Base-by-base conservation (phyloP, 495 filamentous ascomycete genomes). In the Monascus purpureus region DNA sequence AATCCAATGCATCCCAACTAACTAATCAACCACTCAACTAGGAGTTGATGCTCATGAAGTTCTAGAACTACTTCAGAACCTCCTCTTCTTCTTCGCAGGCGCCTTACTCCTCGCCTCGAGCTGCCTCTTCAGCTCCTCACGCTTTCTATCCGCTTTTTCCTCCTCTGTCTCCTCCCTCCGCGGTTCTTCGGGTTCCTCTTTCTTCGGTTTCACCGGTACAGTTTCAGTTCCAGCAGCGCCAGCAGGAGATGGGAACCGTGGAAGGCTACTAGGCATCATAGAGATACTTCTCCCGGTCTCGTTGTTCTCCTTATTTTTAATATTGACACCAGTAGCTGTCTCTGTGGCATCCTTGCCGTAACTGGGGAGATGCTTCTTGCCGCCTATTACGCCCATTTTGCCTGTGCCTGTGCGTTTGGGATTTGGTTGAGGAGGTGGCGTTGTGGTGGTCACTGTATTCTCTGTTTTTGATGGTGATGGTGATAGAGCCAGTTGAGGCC, bases 51-150 rank as follows among this genome's bases (percentile, higher is more conserved):
- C n/a, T n/a, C n/a, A n/a, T n/a, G n/a, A n/a, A n/a, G n/a, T n/a
- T n/a, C n/a, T n/a, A n/a, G n/a, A n/a, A n/a, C n/a, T n/a, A n/a
- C n/a, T n/a, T 55, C 43, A 74, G 40, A 73, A 85, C 33, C 67
- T 77, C 31, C 77, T 62, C 47, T 80, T 85, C 56, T 79, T 82
- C 48, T 67, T 70, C 8, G 65, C 64, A 6, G 62, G 68, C n/a
- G 65, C 70, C 13, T 73, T 70, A n/a, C 62, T 67, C 41, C 74
- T 75, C 40, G 49, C 65, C 37, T 75, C 72, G n/a, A 82, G 52
- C 30, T 80, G 68, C 30, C 63, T 62, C 41, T 78, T 73, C 33
- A 83, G 43, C 40, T 77, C 68, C 28, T 66, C 65, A 14, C 79
- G 63, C 40, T 71, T 81, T 33, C 69, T 66, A 34, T 76, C 61